phyloP scores from a whole-genome alignment of 2,329 filamentous ascomycete genomes.

The Cyphellophora attinorum region DNA sequence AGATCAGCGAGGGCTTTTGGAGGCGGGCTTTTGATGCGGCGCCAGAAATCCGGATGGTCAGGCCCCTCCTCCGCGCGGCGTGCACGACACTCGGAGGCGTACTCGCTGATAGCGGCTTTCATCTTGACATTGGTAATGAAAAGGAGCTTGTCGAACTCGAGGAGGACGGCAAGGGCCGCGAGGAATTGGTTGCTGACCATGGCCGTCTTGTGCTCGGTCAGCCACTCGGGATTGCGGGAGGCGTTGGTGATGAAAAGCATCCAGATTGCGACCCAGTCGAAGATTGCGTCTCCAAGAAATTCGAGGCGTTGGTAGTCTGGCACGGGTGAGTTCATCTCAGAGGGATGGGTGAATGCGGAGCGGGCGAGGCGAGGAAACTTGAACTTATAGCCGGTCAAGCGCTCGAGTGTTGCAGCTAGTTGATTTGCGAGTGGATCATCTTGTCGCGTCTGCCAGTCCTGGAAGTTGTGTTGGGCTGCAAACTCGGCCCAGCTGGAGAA shows the following conservation, averaged over 20 bases:
- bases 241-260: constrained; percentile 71
- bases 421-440: constrained; percentile 58
- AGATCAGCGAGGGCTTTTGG: constrained; percentile 66
- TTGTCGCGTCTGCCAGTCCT: constrained; percentile 9
- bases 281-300: constrained; percentile 79
- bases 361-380: constrained; percentile 64
- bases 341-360: constrained; percentile 82
- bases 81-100: constrained; percentile 26
- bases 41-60: constrained; percentile 35
- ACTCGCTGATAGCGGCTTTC: constrained; percentile 27
- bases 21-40: constrained; percentile 26
- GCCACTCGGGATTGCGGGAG: constrained; percentile 80
- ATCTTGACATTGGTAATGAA: constrained; percentile 23
- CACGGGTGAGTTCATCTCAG: constrained; percentile 67
- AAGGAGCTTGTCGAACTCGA: constrained; percentile 69
- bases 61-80: constrained; percentile 37
- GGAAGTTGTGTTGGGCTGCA: constrained; percentile 27
- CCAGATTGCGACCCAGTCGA: constrained; percentile 78
- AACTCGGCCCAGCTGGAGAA: constrained; percentile 68
- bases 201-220: constrained; percentile 98
- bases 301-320: constrained; percentile 87
- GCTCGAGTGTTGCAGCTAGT: constrained; percentile 55
- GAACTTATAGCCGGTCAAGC: constrained; percentile 58
- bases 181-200: constrained; percentile 97
- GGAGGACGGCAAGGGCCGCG: constrained; percentile 65